Base-by-base conservation (phyloP, 345 rosid genomes). In the Murraya paniculata region DNA sequence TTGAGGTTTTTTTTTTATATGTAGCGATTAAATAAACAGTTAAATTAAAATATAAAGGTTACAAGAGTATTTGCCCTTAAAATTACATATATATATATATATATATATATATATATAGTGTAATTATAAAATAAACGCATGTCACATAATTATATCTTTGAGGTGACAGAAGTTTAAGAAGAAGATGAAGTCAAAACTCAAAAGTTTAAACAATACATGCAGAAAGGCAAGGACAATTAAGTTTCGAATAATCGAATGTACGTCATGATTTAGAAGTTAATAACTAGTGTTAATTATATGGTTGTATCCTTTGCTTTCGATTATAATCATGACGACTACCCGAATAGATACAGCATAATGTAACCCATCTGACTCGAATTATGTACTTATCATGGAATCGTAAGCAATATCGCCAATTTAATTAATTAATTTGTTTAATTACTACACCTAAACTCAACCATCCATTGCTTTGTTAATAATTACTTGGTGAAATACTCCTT, bases 241-340 rank as follows among this genome's bases (percentile, higher is more conserved):
- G 50, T 45, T 45, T 45, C 50, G 50, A 45, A 45, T 13, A 11
- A 45, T 71, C 38, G 45, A 84, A 68, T 68, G 57, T 38, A 80
- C 55, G 22, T 80, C 79, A 70, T 45, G 68, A 60, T 73, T 74
- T 60, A 6, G 74, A 60, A 75, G 68, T 30, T 50, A 78, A 58
- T 80, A 55, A 77, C 38, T 45, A 13, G 50, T 48, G 21, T 38
- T 9, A 38, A 75, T 79, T 80, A 74, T 72, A 28, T 4, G 64
- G 14, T n/a, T 31, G 60, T 70, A 70, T n/a, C 78, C 62, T 78
- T 77, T 77, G 81, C 71, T 84, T 73, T 83, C 79, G 58, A 55
- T 67, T 38, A 39, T 82, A 66, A 81, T 83, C 74, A 79, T 79
- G 75, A 65, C n/a, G 72, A 81, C 73, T 36, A 57, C 58, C 18